A percentile compares a stretch with the other conserved stretches of the same genome.
Evolutionary conservation across 2,329 filamentous ascomycete species (phyloP).

Genomic region (Pezizomycotina sp.): DNA sequence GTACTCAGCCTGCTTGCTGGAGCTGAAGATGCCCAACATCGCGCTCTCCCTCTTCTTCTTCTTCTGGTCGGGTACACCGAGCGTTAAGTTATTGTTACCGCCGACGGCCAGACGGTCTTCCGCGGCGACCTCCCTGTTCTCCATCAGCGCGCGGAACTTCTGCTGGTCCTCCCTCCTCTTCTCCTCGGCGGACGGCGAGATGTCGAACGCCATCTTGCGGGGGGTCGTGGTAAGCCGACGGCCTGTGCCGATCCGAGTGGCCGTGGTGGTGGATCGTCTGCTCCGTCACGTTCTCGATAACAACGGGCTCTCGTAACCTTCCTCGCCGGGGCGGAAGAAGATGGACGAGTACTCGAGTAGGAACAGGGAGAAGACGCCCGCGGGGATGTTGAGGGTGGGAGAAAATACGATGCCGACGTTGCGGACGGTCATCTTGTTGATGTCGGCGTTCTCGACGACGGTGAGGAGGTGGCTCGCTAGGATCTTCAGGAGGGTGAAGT

Average conservation of each 20-base stretch:
- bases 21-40: conserved; percentile 20
- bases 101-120: no score
- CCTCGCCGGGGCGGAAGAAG: conserved; percentile 55
- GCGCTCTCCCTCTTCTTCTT: conserved; percentile 18
- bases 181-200: conserved; percentile 3
- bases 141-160: conserved; percentile 4
- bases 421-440: conserved; percentile 96
- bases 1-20: conserved; percentile 12
- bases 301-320: conserved; percentile 35
- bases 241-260: conserved; percentile 3
- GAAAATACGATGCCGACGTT: conserved; percentile 97
- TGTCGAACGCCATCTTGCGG: conserved; percentile 15
- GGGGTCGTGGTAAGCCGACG: conserved; percentile 16
- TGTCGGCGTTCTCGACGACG: conserved; percentile 74
- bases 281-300: not conserved
- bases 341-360: conserved; percentile 78
- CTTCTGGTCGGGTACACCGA: conserved; percentile 14
- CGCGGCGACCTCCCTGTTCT: no score
- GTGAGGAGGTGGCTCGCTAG: conserved; percentile 77
- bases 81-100: conserved; percentile 14
- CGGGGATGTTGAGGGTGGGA: conserved; percentile 88
- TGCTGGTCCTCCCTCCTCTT: conserved; percentile 7
- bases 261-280: conserved; percentile 1
- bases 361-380: conserved; percentile 84
- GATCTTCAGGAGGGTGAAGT: conserved; percentile 66